A percentile compares a stretch with the other conserved stretches of the same genome.
Conservation (phyloP, 129 eudicot species). For the Helianthus annuus region HanXRQr2.0-SUNRISE NC_035438.2:141568825-141569324, state of each 20-base stretch:
- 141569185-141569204: slow-evolving; percentile 34
- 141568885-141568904: slow-evolving; percentile 23
- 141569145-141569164: slow-evolving; percentile 30
- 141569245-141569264: slow-evolving; percentile 33
- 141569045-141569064: slow-evolving; percentile 34
- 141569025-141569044: slow-evolving; percentile 24
- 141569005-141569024: slow-evolving; percentile 18
- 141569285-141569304: slow-evolving; percentile 22
- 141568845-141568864: slow-evolving; percentile 19
- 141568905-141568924: slow-evolving; percentile 32
- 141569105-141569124: slow-evolving; percentile 30
- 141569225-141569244: slow-evolving; percentile 31
- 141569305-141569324: slow-evolving; percentile 36
- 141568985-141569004: slow-evolving; percentile 36
- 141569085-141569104: slow-evolving; percentile 29
- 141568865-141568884: slow-evolving; percentile 26
- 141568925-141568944: slow-evolving; percentile 33
- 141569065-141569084: slow-evolving; percentile 23
- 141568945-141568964: slow-evolving; percentile 28
- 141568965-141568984: slow-evolving; percentile 19
- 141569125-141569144: slow-evolving; percentile 17
- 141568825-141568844: slow-evolving; percentile 20
- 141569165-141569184: slow-evolving; percentile 21
- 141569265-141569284: slow-evolving; percentile 17
- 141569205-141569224: slow-evolving; percentile 38